These are phyloP conservation scores for Berkeleyomyces basicola DNA, from an alignment of 2,329 filamentous ascomycete genomes.

Conservation along the genomic window DNA sequence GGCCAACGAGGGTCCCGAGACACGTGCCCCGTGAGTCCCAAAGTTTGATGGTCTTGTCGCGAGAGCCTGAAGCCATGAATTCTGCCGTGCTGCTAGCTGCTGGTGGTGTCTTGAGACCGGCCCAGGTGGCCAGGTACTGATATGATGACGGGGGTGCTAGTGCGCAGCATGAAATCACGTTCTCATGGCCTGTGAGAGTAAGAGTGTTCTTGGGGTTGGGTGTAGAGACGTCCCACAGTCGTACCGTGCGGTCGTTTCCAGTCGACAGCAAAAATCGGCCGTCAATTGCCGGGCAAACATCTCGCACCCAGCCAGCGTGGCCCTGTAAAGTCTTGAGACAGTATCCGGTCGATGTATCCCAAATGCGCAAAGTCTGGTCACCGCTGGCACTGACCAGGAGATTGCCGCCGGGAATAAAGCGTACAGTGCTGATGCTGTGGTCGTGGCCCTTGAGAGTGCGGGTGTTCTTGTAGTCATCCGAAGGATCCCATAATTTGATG, in stretches of 20 bases:
- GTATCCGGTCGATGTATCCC: slow-evolving; percentile 87
- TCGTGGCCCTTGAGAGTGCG: slow-evolving; percentile 81
- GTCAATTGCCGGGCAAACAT: slow-evolving; percentile 67
- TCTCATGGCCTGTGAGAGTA: slow-evolving; percentile 72
- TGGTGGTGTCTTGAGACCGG: slow-evolving; percentile 70
- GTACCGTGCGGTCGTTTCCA: slow-evolving; percentile 64
- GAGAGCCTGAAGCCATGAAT: slow-evolving; percentile 73
- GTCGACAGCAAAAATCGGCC: slow-evolving; percentile 70
- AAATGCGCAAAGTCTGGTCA: slow-evolving; percentile 72
- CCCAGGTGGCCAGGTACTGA: slow-evolving; percentile 55
- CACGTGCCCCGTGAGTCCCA: slow-evolving; percentile 77
- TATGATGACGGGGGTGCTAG: slow-evolving; percentile 72
- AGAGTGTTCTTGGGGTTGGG: slow-evolving; percentile 53
- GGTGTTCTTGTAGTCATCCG: slow-evolving; percentile 89
- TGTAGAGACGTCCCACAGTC: slow-evolving; percentile 69
- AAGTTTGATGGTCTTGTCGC: slow-evolving; percentile 80
- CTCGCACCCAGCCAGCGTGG: slow-evolving; percentile 81
- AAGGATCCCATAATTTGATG: slow-evolving; percentile 89
- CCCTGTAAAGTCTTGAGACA: slow-evolving; percentile 81
- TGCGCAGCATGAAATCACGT: slow-evolving; percentile 70
- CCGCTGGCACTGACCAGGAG: slow-evolving; percentile 72
- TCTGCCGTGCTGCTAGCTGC: slow-evolving; percentile 59
- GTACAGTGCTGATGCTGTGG: slow-evolving; percentile 75
- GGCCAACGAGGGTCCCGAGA: slow-evolving; percentile 69
- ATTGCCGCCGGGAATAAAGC: slow-evolving; percentile 79